These are phyloP conservation scores for Dioscorea alata DNA, from an alignment of 106 monocot genomes.

Conservation along the genomic window DNA sequence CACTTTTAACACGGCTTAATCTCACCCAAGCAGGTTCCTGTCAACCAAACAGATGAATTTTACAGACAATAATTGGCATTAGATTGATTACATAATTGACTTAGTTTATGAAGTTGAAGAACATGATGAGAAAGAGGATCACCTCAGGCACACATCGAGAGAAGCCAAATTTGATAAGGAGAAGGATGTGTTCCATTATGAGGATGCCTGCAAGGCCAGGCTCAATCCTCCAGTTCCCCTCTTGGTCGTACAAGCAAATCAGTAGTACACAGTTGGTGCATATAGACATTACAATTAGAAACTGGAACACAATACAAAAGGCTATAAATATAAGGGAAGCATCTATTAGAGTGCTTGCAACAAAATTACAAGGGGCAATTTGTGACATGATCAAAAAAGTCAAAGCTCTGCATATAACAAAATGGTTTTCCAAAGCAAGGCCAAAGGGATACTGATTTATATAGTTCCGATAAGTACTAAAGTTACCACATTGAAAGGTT, in stretches of 20 bases:
- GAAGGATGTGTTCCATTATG: slow-evolving; percentile 51
- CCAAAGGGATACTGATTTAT: too few relatives aligned
- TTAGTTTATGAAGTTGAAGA: background rate
- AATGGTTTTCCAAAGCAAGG: too few relatives aligned
- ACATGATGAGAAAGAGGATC: background rate
- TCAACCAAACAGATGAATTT: slow-evolving; percentile 1
- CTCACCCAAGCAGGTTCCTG: slow-evolving; percentile 94
- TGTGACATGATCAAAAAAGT: too few relatives aligned
- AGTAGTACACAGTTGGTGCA: slow-evolving; percentile 88
- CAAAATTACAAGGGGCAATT: too few relatives aligned
- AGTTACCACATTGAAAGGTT: too few relatives aligned
- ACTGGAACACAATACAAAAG: slow-evolving; percentile 27
- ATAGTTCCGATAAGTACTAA: too few relatives aligned
- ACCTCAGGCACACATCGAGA: slow-evolving; percentile 78
- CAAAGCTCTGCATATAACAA: too few relatives aligned
- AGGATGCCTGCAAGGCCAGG: slow-evolving; percentile 71
- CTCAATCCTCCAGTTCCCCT: slow-evolving; percentile 91
- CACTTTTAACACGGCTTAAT: slow-evolving; percentile 48
- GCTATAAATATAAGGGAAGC: background rate
- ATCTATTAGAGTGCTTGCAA: too few relatives aligned
- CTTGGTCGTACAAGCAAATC: slow-evolving; percentile 83
- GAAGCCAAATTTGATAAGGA: slow-evolving; percentile 64
- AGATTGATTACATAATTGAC: background rate
- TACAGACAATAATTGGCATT: background rate
- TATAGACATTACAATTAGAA: slow-evolving; percentile 85